Conservation (phyloP, 1,284 basidiomycete genomes). For the Ceratobasidium sp. region DNA sequence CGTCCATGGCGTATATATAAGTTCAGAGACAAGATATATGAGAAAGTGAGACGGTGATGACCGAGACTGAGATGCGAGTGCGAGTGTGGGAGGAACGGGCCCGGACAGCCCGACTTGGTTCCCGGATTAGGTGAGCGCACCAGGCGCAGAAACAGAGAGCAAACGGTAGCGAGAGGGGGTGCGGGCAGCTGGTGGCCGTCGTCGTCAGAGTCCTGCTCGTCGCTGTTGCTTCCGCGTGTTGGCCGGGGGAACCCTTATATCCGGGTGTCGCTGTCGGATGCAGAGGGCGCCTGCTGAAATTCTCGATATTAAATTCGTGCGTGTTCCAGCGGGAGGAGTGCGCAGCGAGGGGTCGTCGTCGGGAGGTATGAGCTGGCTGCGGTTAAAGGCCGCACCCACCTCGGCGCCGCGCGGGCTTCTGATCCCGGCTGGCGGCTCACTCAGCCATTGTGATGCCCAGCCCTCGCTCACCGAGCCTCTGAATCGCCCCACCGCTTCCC, state of each 20-base stretch:
- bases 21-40: neutral
- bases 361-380: neutral
- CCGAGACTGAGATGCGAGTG: slow-evolving; percentile 18
- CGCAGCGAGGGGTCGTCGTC: neutral
- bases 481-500: neutral
- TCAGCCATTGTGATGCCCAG: neutral
- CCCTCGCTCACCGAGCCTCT: neutral
- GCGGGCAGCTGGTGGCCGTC: neutral
- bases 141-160: neutral
- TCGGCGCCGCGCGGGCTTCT: slow-evolving; percentile 13
- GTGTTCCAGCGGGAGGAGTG: neutral
- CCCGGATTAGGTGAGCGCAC: slow-evolving; percentile 12
- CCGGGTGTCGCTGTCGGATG: slow-evolving; percentile 16
- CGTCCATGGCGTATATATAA: slow-evolving; percentile 34
- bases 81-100: slow-evolving; percentile 6
- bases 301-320: slow-evolving; percentile 2
- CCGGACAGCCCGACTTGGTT: slow-evolving; percentile 12
- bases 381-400: slow-evolving; percentile 8
- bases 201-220: slow-evolving; percentile 25
- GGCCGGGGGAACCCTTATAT: neutral
- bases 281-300: neutral
- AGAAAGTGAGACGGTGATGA: neutral
- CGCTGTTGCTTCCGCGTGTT: slow-evolving; percentile 19
- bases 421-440: slow-evolving; percentile 11
- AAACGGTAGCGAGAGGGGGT: neutral